These are phyloP conservation scores for Dactylellina parvicollis DNA, from an alignment of 2,329 filamentous ascomycete species.

Conservation along the genomic window DNA sequence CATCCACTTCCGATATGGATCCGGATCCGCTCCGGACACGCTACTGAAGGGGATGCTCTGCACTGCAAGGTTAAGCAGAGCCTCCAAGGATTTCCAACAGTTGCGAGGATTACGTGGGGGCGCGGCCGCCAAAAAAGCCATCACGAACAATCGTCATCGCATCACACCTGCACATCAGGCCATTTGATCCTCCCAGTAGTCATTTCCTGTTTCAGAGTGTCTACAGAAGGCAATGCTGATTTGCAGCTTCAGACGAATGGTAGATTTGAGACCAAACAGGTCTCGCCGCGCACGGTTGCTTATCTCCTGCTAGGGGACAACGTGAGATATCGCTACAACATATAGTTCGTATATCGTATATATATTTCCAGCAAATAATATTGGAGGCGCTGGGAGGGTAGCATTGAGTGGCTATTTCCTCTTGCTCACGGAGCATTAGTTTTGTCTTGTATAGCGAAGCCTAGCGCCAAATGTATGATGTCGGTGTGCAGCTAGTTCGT, in stretches of 20 bases:
- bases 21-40: not conserved
- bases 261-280: not conserved
- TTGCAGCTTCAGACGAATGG: too few relatives aligned
- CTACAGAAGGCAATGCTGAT: constrained; percentile 8
- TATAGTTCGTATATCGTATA: too few relatives aligned
- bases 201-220: constrained; percentile 16
- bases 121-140: not conserved
- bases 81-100: not conserved
- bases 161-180: constrained; percentile 2
- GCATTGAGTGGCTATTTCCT: too few relatives aligned
- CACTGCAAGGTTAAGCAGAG: constrained; percentile 3
- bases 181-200: constrained; percentile 16
- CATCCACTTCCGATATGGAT: constrained; percentile 1
- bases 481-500: not conserved
- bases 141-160: too few relatives aligned
- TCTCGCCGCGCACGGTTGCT: constrained; percentile 11
- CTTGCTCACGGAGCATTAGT: constrained; percentile 1
- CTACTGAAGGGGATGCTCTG: not conserved
- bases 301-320: not conserved
- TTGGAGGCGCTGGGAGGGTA: too few relatives aligned
- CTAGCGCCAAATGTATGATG: constrained; percentile 6
- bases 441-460: not conserved
- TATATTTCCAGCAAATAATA: too few relatives aligned
- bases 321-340: too few relatives aligned
- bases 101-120: constrained; percentile 2